Base-by-base conservation (phyloP, 805 yeast genomes). In the Debaryomyces tyrocola region DNA sequence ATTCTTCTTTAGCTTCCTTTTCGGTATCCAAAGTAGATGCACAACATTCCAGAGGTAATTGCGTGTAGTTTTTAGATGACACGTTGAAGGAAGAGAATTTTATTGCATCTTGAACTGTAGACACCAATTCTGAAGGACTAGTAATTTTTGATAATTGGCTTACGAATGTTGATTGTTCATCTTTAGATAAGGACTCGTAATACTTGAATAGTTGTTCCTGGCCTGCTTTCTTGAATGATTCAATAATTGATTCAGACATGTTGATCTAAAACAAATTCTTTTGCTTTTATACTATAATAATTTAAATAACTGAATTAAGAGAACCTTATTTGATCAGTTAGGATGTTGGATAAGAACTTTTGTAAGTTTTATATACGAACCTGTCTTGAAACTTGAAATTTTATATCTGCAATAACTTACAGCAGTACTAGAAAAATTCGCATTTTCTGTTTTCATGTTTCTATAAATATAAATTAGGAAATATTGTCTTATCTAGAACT, bases 201-300 rank as follows among this genome's bases (percentile, higher is more conserved):
- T 73, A 75, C 24, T 67, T 59, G 59, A 82, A 82, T 14, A 83
- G 55, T 47, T 82, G 86, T 2, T 53, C 58, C 59, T 83, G 89
- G 7, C 76, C 75, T 0, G 84, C 83, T 4, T 64, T 57, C 20
- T 57, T 59, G 55, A 69, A 82, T 12, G 57, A 41, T 41, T 72
- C 61, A 39, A 59, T 49, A 21, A 58, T 47, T 14, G 42, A 39
- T 27, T 24, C 42, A 14, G 59, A 36, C 29, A 52, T 50, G 24
- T 14, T 31, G 20, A 24, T 28, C 27, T 11, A 15, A 27, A 43
- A 2, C 20, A 10, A 39, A 27, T 27, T 37, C 7, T 7, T 12
- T 14, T 35, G 2, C 7, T 10, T n/a, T n/a, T 14, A 11, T 35
- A 12, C 11, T 11, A 35, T 6, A 5, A 5, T 12, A 6, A 14